Base-by-base conservation (phyloP, 1,284 basidiomycete genomes). In the Caloboletus firmus region DNA sequence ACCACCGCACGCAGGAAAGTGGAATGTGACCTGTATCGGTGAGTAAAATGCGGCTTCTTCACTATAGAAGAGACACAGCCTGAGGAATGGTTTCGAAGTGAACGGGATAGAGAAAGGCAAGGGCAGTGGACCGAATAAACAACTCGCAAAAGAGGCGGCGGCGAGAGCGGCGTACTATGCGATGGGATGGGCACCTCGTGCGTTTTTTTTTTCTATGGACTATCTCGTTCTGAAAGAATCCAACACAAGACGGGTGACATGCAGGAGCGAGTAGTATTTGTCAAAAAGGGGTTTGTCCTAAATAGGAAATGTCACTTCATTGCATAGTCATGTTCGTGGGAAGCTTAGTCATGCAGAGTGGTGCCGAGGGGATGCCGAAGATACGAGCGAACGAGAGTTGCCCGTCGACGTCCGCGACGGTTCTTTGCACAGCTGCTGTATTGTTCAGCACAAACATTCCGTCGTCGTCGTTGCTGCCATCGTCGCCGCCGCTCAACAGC, bases 101-200 rank as follows among this genome's bases (percentile, higher is more conserved):
- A 84, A 88, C 60, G 85, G 84, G 2, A 80, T 87, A 56, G 72
- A 75, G 61, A 86, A 83, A 63, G 87, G 87, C 5, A 68, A 74
- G 49, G 87, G 87, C 3, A 68, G 64, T 17, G 85, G 84, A 31
- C 70, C 75, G 45, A 85, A 75, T 67, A 89, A 89, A 68, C 86
- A 89, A 64, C 70, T 80, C 5, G 87, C 87, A 7, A 89, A 88
- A 66, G 87, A 90, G 63, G 83, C 84, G 54, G 87, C 87, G 1
- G 87, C 87, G 18, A 76, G 80, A 56, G 74, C 82, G 60, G 87
- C 87, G 6, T 87, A 81, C 69, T 79, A 81, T 61, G 76, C 78
- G 8, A 84, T 89, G 84, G 85, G 85, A 39, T 89, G 87, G 87
- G 83, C 80, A 52, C 72, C 69, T 47, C 68, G 69, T 70, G 30